Evolutionary conservation across 202 grass and related monocot genomes (phyloP), one percentile per base, ranked within the genome.

Genomic region (Schoenoplectus tabernaemontani): DNA sequence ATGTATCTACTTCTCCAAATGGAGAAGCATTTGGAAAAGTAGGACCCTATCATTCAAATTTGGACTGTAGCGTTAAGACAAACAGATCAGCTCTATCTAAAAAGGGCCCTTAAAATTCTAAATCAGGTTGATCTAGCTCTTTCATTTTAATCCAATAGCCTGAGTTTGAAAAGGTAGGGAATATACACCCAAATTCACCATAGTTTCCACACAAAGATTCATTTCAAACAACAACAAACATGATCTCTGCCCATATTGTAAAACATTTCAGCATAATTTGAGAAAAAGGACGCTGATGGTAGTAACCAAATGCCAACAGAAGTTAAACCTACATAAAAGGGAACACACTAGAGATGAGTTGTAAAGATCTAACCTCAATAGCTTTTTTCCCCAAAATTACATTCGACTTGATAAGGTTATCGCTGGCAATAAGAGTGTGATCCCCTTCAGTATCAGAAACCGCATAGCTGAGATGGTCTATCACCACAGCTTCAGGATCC

Each of bases 401-500:
- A 91, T 89, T 81, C 32, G 92, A 92, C 66, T 96, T 24, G 80
- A 99, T 96, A 51, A 96, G 80, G 81, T 87, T 90, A 72, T 91
- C 87, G 22, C 83, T 79, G 26, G 92, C 90, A 62, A 99, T 93
- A 68, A 96, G 80, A 58, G 88, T 99, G 57, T 93, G 96, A 64
- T 96, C 92, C 58, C 92, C 92, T 81, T 99, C 92, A 50, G 83
- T 78, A 79, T 89, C 87, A 0, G 87, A 91, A 17, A 86, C 86
- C 10, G 96, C 90, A 84, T 93, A 96, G 62, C 89, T 89, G 38
- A 86, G 89, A 75, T 96, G 96, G 78, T 96, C 96, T 84, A 93
- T 86, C 63, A 99, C 96, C 88, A 96, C 79, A 0, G 92, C 92
- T 77, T 87, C 90, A 22, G 86, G 64, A 85, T 99, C 92, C 92